Base-by-base conservation (phyloP, 768 basidiomycete species). In the Mycena rebaudengoi region DNA sequence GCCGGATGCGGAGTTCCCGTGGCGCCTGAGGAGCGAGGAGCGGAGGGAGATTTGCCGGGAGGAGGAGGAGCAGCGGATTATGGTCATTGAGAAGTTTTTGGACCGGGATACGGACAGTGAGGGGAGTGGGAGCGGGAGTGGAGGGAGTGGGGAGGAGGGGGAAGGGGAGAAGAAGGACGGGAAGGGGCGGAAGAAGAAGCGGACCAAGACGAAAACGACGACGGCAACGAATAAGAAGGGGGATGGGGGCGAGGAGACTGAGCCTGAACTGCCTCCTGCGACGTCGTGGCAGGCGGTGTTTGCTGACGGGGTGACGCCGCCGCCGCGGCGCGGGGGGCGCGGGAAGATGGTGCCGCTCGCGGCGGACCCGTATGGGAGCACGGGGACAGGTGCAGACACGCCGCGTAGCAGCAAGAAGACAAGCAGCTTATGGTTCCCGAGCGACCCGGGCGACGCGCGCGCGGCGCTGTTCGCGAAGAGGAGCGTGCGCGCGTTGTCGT, bases 1-100 rank as follows among this genome's bases (percentile, higher is more conserved):
- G 92, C 89, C 89, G 7, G 93, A 95, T 69, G 67, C 80, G 8
- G 87, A 88, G 74, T 94, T 93, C 70, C 92, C 93, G 21, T 95
- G 92, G 93, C 84, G 84, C 49, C 71, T 89, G 66, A 80, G 88
- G 55, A 80, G 78, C n/a, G 81, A 86, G 64, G 84, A 89, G 71
- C 82, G 84, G 30, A 77, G 79, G 23, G 85, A 87, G 49, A 66
- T 80, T 45, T 80, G 81, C 23, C 85, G 83, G 69, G 81, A 82
- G 29, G 83, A 88, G 70, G 81, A 87, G 67, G 85, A 84, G 68
- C 87, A 90, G 70, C 83, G 87, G 52, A 69, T 92, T 71, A 80
- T 80, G 61, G 83, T 85, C 81, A 90, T 95, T 49, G 89, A 88
- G 71, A 80, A 83, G 30, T 95, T 91, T 73, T 73, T 95, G 40